Conservation (phyloP, 306 rosid genomes). For the Quercus aquifolioides region DNA sequence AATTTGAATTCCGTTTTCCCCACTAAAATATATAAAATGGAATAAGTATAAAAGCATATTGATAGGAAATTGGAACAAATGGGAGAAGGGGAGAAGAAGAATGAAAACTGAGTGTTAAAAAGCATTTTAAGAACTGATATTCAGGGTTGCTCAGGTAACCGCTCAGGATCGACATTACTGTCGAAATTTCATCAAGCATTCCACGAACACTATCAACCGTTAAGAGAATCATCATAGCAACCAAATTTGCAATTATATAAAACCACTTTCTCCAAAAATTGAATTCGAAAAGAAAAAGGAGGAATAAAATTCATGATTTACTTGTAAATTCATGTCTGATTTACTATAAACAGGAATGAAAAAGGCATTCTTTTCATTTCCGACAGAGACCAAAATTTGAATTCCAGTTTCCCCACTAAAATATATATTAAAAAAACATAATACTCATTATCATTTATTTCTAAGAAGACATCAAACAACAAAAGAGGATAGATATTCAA, state of each 20-base stretch:
- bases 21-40: too few species aligned
- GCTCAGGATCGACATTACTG: conserved; percentile 42
- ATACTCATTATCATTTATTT: too few species aligned
- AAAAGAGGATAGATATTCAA: too few species aligned
- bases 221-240: conserved; percentile 42
- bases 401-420: too few species aligned
- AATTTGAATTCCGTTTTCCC: too few species aligned
- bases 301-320: background rate
- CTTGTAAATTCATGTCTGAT: background rate
- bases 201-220: conserved; percentile 28
- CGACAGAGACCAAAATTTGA: too few species aligned
- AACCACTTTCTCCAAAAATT: background rate
- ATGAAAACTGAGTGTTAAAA: background rate
- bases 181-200: conserved; percentile 31
- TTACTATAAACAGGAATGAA: background rate
- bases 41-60: background rate
- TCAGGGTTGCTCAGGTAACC: conserved; percentile 49
- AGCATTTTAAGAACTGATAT: background rate
- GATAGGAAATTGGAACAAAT: background rate
- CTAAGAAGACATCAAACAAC: too few species aligned
- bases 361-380: too few species aligned
- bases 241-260: background rate
- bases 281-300: background rate
- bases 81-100: background rate
- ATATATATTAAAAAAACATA: too few species aligned